Evolutionary conservation across 192 early-diverging fungal species (phyloP), one percentile per base, ranked within the genome.

Genomic region (Paraglomus brasilianum): DNA sequence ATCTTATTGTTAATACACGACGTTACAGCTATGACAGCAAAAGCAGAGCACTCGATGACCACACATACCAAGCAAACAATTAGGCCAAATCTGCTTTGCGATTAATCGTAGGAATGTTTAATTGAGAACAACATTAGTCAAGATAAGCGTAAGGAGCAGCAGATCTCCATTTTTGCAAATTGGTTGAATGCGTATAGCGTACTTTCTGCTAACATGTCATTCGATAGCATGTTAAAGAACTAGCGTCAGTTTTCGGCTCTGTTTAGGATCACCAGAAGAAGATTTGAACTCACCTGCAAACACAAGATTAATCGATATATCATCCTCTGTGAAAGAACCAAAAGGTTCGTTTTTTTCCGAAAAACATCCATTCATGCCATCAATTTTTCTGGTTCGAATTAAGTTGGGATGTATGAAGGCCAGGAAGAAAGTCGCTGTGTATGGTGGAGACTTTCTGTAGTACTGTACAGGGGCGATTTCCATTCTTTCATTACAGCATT

Each of bases 51-150:
- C 50, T 51, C 30, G 30, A 30, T 30, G 30, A 30, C 30, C 30
- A 30, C 17, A 64, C 62, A 19, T 49, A 69, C 73, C 84, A 89
- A 14, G 95, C 91, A 77, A 96, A 94, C 46, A 89, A 87, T 5
- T 45, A 98, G 82, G 0, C 96, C 95, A 74, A 96, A 87, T 8
- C 91, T 80, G 9, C 95, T 89, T 70, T 96, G 94, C 19, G 96
- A 95, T 62, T 85, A 58, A 94, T 70, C 39, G 93, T 88, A 5
- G 92, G 92, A 94, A 78, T 13, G 91, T 89, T 77, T 98, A 95
- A 77, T 98, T 98, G 44, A 98, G 80, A 21, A 98, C 75, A 0
- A 91, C 92, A 76, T 96, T 96, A 22, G 86, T 85, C 40, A 98
- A 74, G 11, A 98, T 69, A n/a, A 98, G 79, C 9, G 95, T 94